Evolutionary conservation across 73 alveolate species (phyloP).

Genomic region (Breviolum minutum): DNA sequence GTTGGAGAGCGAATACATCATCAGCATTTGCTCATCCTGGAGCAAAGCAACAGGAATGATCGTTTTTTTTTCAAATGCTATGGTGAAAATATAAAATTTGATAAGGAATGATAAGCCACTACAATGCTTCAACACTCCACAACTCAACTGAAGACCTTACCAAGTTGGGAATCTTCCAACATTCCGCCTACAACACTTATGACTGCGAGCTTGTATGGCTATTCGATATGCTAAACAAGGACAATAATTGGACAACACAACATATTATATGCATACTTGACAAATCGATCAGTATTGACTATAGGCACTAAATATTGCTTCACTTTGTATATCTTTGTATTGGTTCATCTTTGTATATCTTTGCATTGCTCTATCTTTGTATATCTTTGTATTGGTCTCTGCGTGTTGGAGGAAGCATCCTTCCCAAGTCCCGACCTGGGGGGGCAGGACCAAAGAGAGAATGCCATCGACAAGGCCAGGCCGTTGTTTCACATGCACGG

Average conservation of each 20-base stretch:
- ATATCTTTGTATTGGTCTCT: not conserved
- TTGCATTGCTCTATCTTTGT: not conserved
- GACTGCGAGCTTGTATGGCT: too few relatives aligned
- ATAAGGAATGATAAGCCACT: not conserved
- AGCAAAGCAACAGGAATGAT: not conserved
- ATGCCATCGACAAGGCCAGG: slow-evolving; percentile 78
- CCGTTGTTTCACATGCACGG: slow-evolving; percentile 83
- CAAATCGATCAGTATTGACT: too few relatives aligned
- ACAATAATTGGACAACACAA: too few relatives aligned
- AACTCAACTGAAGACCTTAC: not conserved
- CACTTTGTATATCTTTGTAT: too few relatives aligned
- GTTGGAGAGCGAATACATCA: slow-evolving; percentile 26
- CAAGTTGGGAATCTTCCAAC: not conserved
- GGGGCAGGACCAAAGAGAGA: slow-evolving; percentile 70
- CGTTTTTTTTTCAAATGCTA: not conserved
- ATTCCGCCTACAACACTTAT: too few relatives aligned
- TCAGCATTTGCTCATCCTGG: slow-evolving; percentile 53
- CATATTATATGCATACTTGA: too few relatives aligned
- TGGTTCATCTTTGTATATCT: not conserved
- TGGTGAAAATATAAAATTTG: too few relatives aligned
- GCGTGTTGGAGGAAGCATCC: not conserved
- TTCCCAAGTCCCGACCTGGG: slow-evolving; percentile 2
- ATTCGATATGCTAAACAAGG: too few relatives aligned
- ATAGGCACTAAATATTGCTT: too few relatives aligned
- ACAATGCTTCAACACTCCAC: not conserved